These are phyloP conservation scores for Juglanconis juglandina DNA, from an alignment of 2,329 filamentous ascomycete genomes.

Conservation along the genomic window DNA sequence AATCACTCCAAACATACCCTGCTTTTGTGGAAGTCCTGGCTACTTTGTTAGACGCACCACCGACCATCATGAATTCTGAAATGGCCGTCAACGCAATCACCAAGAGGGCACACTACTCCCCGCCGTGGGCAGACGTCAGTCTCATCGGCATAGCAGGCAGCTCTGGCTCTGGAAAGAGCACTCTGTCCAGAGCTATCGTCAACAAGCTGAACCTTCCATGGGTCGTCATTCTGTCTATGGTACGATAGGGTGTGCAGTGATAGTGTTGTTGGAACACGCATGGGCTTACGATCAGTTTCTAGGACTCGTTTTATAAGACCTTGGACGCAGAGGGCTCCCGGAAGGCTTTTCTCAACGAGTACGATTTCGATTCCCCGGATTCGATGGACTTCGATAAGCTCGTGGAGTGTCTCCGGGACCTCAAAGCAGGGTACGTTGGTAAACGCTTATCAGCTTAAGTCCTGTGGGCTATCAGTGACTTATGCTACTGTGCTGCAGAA, in stretches of 20 bases:
- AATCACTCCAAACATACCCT: neutral
- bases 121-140: constrained; percentile 92
- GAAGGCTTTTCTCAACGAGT: constrained; percentile 83
- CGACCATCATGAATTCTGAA: constrained; percentile 19
- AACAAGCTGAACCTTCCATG: constrained; percentile 87
- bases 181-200: constrained; percentile 87
- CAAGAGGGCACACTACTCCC: constrained; percentile 73
- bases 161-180: constrained; percentile 93
- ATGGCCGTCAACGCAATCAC: constrained; percentile 41
- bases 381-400: constrained; percentile 93
- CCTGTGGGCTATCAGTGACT: neutral
- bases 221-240: constrained; percentile 97
- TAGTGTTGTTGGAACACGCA: neutral
- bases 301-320: constrained; percentile 98
- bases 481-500: constrained; percentile 45
- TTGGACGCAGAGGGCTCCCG: constrained; percentile 74
- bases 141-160: constrained; percentile 96
- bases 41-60: neutral
- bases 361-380: constrained; percentile 91
- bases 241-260: constrained; percentile 37
- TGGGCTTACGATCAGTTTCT: neutral
- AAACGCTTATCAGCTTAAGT: neutral
- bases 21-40: neutral
- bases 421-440: constrained; percentile 81
- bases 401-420: constrained; percentile 72